These are phyloP conservation scores for Priceomyces medius DNA, from an alignment of 805 yeast species.

Conservation along the genomic window DNA sequence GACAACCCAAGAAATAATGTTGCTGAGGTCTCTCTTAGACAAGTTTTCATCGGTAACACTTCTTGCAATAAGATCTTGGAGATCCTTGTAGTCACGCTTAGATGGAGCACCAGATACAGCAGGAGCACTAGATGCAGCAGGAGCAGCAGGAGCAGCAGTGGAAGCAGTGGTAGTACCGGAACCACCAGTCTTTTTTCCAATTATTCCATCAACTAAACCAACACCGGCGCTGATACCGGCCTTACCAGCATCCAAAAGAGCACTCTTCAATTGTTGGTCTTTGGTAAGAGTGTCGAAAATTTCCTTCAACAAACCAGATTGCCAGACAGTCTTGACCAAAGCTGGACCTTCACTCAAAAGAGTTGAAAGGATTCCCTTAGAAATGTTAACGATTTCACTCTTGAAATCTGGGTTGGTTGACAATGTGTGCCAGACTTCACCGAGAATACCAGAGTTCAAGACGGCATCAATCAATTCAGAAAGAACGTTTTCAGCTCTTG, in stretches of 20 bases:
- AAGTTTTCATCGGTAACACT: constrained; percentile 32
- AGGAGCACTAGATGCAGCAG: constrained; percentile 14
- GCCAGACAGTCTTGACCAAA: constrained; percentile 39
- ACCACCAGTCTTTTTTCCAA: constrained; percentile 18
- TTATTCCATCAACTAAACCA: constrained; percentile 7
- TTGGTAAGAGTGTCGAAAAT: constrained; percentile 31
- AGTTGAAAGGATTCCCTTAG: constrained; percentile 30
- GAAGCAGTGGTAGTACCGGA: constrained; percentile 11
- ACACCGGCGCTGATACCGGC: constrained; percentile 13
- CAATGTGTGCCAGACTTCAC: constrained; percentile 34
- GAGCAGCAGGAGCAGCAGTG: constrained; percentile 14
- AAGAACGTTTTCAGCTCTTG: constrained; percentile 37
- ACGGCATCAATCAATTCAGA: constrained; percentile 37
- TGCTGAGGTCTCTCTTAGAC: constrained; percentile 36
- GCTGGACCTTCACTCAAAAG: constrained; percentile 41
- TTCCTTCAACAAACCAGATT: constrained; percentile 38
- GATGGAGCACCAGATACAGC: constrained; percentile 14
- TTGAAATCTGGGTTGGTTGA: constrained; percentile 31
- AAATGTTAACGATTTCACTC: constrained; percentile 23
- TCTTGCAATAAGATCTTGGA: constrained; percentile 30
- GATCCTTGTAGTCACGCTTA: constrained; percentile 9
- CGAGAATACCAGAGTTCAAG: constrained; percentile 37
- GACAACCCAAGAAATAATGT: constrained; percentile 27
- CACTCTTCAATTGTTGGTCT: constrained; percentile 32
- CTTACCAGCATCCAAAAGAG: constrained; percentile 34